phyloP scores from a whole-genome alignment of 1,284 basidiomycete genomes.

The Macrocystidia cucumis region DNA sequence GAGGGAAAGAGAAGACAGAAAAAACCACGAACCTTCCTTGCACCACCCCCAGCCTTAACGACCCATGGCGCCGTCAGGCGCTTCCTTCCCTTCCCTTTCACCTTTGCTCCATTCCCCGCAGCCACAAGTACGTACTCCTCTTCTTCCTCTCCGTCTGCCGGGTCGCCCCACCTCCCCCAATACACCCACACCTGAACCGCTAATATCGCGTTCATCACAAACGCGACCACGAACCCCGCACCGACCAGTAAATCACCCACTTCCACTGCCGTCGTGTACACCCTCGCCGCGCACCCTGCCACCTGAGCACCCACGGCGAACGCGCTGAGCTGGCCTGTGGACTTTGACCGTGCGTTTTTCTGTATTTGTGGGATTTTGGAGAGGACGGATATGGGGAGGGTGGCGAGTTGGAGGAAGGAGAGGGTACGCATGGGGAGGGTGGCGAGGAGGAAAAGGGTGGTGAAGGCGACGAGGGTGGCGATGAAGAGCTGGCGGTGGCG shows the following conservation, averaged over 20 bases:
- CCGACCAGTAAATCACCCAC: constrained; percentile 74
- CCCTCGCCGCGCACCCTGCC: constrained; percentile 76
- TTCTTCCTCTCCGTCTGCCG: constrained; percentile 32
- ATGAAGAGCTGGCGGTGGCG: constrained; percentile 22
- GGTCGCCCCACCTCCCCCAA: constrained; percentile 72
- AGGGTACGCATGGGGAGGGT: constrained; percentile 43
- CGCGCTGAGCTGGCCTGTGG: constrained; percentile 86
- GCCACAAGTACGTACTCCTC: constrained; percentile 18
- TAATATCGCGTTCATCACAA: constrained; percentile 73
- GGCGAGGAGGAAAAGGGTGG: constrained; percentile 38
- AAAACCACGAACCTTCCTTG: no score
- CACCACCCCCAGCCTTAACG: no score
- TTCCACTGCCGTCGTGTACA: constrained; percentile 87
- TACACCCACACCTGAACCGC: constrained; percentile 79
- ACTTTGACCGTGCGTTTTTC: constrained; percentile 65
- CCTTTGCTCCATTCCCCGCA: constrained; percentile 8
- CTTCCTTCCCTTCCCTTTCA: constrained; percentile 8
- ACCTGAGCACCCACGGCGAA: constrained; percentile 84
- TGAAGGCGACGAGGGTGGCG: constrained; percentile 31
- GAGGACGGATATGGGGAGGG: constrained; percentile 79
- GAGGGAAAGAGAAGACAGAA: no score
- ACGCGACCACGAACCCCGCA: constrained; percentile 75
- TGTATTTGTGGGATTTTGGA: constrained; percentile 86
- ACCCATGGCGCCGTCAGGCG: no score
- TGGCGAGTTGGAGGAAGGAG: constrained; percentile 65